Percentiles rank a stretch among this genome's conserved stretches.
phyloP scores from a whole-genome alignment of 345 rosid genomes.

The Fremontodendron californicum region DNA sequence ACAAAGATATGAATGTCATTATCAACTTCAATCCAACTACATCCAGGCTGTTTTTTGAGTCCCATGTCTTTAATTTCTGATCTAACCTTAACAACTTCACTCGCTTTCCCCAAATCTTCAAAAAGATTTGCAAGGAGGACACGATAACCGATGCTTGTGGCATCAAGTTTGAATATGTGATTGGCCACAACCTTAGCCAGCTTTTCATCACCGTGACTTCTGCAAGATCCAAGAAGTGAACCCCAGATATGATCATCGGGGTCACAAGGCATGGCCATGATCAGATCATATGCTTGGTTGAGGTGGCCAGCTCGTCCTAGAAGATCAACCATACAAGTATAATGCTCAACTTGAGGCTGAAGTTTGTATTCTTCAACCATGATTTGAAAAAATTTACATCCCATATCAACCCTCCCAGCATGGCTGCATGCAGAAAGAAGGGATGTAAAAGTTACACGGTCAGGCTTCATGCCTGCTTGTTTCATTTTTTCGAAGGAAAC shows the following conservation, averaged over 20 bases:
- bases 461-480: slow-evolving; percentile 31
- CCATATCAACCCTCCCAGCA: slow-evolving; percentile 34
- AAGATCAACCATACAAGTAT: slow-evolving; percentile 53
- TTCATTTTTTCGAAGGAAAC: slow-evolving; percentile 38
- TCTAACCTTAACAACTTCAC: slow-evolving; percentile 23
- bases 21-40: slow-evolving; percentile 51
- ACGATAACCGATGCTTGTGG: slow-evolving; percentile 32
- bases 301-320: slow-evolving; percentile 43
- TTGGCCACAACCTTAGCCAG: slow-evolving; percentile 36
- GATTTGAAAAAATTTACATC: slow-evolving; percentile 36
- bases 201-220: slow-evolving; percentile 32
- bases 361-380: slow-evolving; percentile 37
- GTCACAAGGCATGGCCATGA: slow-evolving; percentile 36
- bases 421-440: slow-evolving; percentile 51
- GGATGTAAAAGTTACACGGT: slow-evolving; percentile 36
- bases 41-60: slow-evolving; percentile 42
- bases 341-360: slow-evolving; percentile 44
- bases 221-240: slow-evolving; percentile 50
- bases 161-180: slow-evolving; percentile 34
- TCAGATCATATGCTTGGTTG: slow-evolving; percentile 37
- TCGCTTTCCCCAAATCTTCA: slow-evolving; percentile 32
- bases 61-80: slow-evolving; percentile 35
- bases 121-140: slow-evolving; percentile 40
- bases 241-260: slow-evolving; percentile 48
- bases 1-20: slow-evolving; percentile 27